phyloP scores from a whole-genome alignment of 2,329 filamentous ascomycete species.

The Fusarium sp. region DNA sequence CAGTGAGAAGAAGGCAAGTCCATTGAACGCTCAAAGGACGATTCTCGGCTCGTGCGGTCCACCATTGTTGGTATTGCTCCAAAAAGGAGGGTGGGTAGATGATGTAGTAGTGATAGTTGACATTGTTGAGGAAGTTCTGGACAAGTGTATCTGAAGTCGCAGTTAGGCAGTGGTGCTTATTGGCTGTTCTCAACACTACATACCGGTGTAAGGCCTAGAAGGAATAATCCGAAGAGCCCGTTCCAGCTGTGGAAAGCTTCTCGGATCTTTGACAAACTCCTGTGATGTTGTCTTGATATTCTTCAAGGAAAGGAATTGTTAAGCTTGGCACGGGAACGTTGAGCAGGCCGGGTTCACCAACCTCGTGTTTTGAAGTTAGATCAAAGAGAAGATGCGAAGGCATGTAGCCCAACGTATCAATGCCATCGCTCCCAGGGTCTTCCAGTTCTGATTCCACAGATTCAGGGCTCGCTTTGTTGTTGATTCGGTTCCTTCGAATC shows the following conservation, averaged over 20 bases:
- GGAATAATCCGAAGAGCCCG: constrained; percentile 52
- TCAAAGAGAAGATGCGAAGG: constrained; percentile 51
- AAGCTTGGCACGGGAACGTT: not conserved
- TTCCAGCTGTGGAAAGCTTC: constrained; percentile 49
- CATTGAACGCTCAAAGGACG: constrained; percentile 53
- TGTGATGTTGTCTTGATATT: constrained; percentile 30
- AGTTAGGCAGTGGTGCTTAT: constrained; percentile 12
- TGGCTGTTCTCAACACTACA: constrained; percentile 12
- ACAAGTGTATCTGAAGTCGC: constrained; percentile 52
- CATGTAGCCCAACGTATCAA: constrained; percentile 55
- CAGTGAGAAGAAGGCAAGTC: constrained; percentile 55
- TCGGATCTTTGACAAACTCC: constrained; percentile 42
- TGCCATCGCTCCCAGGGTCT: constrained; percentile 46
- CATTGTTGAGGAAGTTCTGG: constrained; percentile 54
- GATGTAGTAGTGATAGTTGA: constrained; percentile 57
- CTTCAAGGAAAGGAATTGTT: constrained; percentile 8
- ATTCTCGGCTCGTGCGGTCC: constrained; percentile 47
- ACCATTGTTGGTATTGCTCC: constrained; percentile 55
- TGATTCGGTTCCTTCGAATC: constrained; percentile 44
- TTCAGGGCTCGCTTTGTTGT: constrained; percentile 33
- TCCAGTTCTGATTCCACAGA: constrained; percentile 41
- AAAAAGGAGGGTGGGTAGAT: constrained; percentile 54
- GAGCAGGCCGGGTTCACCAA: constrained; percentile 23
- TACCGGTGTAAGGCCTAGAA: constrained; percentile 53
- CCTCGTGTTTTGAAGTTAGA: constrained; percentile 46